Evolutionary conservation across 164 flowering plant species (phyloP).

Genomic region (Tetrastigma voinierianum): DNA sequence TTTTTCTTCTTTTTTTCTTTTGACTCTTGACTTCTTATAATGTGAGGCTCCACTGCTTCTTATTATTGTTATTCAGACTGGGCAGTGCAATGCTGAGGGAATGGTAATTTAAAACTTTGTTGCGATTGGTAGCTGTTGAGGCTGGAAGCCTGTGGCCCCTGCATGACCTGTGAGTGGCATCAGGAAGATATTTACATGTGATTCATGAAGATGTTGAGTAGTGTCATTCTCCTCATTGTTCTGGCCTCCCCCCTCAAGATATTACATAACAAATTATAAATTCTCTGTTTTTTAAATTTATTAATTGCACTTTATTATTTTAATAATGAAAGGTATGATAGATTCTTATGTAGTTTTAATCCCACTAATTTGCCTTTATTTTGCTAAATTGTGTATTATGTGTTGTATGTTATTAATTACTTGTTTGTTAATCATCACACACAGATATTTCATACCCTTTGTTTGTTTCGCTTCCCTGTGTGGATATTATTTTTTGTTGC

Average conservation of each 20-base stretch:
- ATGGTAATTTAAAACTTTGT: constrained; percentile 41
- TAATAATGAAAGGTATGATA: no score
- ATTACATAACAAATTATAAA: constrained; percentile 40
- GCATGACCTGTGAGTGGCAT: neutral
- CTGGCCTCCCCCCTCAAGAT: constrained; percentile 88
- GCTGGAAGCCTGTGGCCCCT: constrained; percentile 13
- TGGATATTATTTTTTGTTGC: no score
- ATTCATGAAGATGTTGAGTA: constrained; percentile 74
- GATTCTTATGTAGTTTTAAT: no score
- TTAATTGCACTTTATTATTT: neutral
- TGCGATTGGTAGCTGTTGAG: constrained; percentile 37
- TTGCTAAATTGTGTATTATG: no score
- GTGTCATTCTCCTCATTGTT: constrained; percentile 78
- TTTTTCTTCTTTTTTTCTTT: neutral
- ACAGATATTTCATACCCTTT: no score
- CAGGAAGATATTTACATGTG: constrained; percentile 30
- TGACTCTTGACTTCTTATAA: no score
- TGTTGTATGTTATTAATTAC: no score
- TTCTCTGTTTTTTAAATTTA: neutral
- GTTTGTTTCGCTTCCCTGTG: no score
- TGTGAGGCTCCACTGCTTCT: neutral
- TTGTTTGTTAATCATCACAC: no score
- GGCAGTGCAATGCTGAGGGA: constrained; percentile 13
- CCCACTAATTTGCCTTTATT: no score
- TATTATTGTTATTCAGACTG: constrained; percentile 6